Conservation (phyloP, 2,329 filamentous ascomycete genomes). For the Tetracladium maxilliforme region DNA sequence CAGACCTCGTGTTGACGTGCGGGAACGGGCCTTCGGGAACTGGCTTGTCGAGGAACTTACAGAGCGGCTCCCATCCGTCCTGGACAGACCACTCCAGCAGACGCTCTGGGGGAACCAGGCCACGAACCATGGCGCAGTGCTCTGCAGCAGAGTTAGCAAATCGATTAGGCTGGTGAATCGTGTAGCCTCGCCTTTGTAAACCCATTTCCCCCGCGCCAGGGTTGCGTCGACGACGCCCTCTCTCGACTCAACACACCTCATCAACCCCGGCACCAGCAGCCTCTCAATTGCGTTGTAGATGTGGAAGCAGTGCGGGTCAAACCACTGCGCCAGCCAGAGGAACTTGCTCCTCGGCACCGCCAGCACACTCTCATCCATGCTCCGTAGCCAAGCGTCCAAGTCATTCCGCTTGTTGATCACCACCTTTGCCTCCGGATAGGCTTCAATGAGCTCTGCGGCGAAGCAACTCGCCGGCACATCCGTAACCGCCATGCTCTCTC, state of each 20-base stretch:
- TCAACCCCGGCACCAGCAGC: no score
- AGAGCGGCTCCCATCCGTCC: slow-evolving; percentile 17
- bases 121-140: slow-evolving; percentile 5
- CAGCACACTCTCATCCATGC: slow-evolving; percentile 7
- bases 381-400: slow-evolving; percentile 11
- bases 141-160: slow-evolving; percentile 2
- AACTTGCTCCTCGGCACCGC: no score
- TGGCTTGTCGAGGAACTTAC: slow-evolving; percentile 13
- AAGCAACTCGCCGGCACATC: slow-evolving; percentile 18
- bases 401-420: slow-evolving; percentile 16
- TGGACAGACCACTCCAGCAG: slow-evolving; percentile 5
- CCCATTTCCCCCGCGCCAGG: no score
- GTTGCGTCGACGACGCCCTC: no score
- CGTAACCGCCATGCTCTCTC: slow-evolving; percentile 9
- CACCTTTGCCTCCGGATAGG: slow-evolving; percentile 21
- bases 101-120: slow-evolving; percentile 3
- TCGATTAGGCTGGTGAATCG: no score
- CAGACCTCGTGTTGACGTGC: slow-evolving; percentile 11
- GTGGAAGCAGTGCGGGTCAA: no score
- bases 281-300: no score
- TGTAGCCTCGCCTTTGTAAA: no score
- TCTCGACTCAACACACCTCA: no score
- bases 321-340: no score
- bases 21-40: slow-evolving; percentile 15
- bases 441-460: slow-evolving; percentile 15